A percentile compares a stretch with the other conserved stretches of the same genome.
Evolutionary conservation across 306 rosid genomes (phyloP).

Genomic region (Inga laurina): DNA sequence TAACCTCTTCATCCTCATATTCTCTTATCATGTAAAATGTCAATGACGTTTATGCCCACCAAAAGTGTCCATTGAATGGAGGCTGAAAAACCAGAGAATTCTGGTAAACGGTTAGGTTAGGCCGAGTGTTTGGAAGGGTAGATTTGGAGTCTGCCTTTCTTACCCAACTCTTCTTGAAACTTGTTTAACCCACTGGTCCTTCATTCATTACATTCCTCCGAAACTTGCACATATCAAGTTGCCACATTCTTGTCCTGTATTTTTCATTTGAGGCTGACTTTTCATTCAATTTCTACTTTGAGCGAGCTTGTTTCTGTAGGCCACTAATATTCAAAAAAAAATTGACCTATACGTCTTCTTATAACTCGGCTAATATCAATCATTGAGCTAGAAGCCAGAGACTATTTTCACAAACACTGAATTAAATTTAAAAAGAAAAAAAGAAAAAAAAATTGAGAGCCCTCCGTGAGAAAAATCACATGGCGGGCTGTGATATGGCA

Average conservation of each 20-base stretch:
- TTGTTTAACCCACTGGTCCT: background rate
- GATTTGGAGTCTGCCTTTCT: background rate
- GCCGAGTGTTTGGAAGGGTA: background rate
- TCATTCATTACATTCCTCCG: background rate
- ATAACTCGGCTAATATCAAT: background rate
- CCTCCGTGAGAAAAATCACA: background rate
- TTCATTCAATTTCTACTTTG: background rate
- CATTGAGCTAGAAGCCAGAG: background rate
- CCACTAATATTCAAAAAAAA: background rate
- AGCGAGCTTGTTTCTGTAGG: background rate
- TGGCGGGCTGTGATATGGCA: slow-evolving; percentile 32
- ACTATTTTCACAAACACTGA: background rate
- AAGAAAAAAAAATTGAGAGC: background rate
- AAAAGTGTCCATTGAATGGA: background rate
- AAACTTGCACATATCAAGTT: background rate
- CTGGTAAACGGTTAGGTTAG: background rate
- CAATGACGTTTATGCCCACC: background rate
- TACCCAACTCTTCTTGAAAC: background rate
- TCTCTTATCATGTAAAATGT: background rate
- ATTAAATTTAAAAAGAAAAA: background rate
- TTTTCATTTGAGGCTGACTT: background rate
- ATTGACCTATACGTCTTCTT: background rate
- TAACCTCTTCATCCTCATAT: background rate
- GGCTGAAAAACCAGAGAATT: background rate
- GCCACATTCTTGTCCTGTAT: background rate